Percentiles rank a stretch among this genome's conserved stretches.
Evolutionary conservation across 1,284 basidiomycete species (phyloP).

Genomic region (Ustanciosporium gigantosporum): DNA sequence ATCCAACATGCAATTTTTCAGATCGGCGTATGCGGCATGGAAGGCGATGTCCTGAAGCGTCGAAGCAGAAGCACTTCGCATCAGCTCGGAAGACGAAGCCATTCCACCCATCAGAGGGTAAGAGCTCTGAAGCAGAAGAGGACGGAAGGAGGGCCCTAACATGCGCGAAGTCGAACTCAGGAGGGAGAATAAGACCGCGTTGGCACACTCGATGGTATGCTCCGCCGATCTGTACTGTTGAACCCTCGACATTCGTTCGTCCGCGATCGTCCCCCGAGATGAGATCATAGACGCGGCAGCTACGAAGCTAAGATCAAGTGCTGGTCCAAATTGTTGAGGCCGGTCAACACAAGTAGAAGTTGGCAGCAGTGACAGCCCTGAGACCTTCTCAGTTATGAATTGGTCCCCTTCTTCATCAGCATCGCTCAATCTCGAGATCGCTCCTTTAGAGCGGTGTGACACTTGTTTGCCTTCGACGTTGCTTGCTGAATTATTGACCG

Average conservation of each 20-base stretch:
- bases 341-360: not conserved
- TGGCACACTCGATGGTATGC: slow-evolving; percentile 6
- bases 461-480: too few species aligned
- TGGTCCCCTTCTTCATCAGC: not conserved
- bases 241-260: not conserved
- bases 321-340: slow-evolving; percentile 19
- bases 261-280: not conserved
- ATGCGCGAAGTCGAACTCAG: slow-evolving; percentile 34
- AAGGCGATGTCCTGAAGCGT: slow-evolving; percentile 38
- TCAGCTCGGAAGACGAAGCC: slow-evolving; percentile 8
- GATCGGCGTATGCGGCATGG: slow-evolving; percentile 46
- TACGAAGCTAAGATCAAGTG: slow-evolving; percentile 39
- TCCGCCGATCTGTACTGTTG: slow-evolving; percentile 10
- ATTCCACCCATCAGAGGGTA: slow-evolving; percentile 52
- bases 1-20: slow-evolving; percentile 46
- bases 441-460: too few species aligned
- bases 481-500: too few species aligned
- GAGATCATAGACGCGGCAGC: slow-evolving; percentile 7
- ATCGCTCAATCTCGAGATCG: too few species aligned
- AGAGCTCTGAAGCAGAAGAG: slow-evolving; percentile 34
- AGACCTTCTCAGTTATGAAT: slow-evolving; percentile 13
- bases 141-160: slow-evolving; percentile 46
- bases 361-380: slow-evolving; percentile 22
- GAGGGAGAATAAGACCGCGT: slow-evolving; percentile 34
- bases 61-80: slow-evolving; percentile 13